phyloP scores from a whole-genome alignment of 1,284 basidiomycete genomes.

The Ustilago crameri region DNA sequence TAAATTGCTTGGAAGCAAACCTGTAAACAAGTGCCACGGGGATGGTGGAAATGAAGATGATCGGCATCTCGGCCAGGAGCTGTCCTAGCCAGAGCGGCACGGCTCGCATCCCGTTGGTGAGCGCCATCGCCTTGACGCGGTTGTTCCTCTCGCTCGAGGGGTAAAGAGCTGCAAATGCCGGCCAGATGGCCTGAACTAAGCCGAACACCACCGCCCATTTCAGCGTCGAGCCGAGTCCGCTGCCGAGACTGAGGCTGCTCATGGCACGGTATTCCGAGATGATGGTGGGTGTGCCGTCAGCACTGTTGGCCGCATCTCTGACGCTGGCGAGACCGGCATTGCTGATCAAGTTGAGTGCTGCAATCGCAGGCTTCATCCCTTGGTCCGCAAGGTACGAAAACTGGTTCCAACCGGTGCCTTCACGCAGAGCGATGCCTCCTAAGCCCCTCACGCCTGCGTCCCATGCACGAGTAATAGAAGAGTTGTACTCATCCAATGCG shows the following conservation, averaged over 20 bases:
- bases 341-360: conserved; percentile 35
- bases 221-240: conserved; percentile 29
- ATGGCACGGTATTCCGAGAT: conserved; percentile 23
- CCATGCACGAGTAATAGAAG: conserved; percentile 9
- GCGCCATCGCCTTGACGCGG: conserved; percentile 80
- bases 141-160: conserved; percentile 77
- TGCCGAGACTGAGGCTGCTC: conserved; percentile 28
- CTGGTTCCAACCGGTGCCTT: conserved; percentile 7
- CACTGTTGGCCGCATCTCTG: conserved; percentile 7
- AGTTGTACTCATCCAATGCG: conserved; percentile 20
- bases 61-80: conserved; percentile 77
- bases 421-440: conserved; percentile 23
- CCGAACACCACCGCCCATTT: conserved; percentile 46
- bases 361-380: conserved; percentile 18
- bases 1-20: conserved; percentile 74
- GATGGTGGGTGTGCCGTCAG: conserved; percentile 26
- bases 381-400: conserved; percentile 32
- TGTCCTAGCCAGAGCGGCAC: conserved; percentile 82
- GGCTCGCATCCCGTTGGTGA: conserved; percentile 81
- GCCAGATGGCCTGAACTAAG: conserved; percentile 75
- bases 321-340: conserved; percentile 31
- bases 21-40: conserved; percentile 76
- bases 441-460: conserved; percentile 11
- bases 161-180: conserved; percentile 82
- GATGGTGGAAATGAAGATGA: conserved; percentile 74